phyloP scores from a whole-genome alignment of 768 basidiomycete species.

The Suillus ampliporus region DNA sequence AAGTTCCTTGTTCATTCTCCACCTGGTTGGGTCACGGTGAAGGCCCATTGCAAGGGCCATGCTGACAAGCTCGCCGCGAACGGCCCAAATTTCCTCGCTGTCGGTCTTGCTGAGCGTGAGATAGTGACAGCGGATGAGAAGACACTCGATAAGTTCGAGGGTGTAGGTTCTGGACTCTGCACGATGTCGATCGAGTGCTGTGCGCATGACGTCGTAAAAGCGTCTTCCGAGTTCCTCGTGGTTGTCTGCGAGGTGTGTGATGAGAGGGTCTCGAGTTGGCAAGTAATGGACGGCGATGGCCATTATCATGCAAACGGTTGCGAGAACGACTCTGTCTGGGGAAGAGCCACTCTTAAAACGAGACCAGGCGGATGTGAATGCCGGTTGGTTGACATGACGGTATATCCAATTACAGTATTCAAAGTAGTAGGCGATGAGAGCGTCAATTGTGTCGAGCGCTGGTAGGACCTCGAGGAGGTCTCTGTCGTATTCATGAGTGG shows the following conservation, averaged over 20 bases:
- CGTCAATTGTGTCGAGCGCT: constrained; percentile 69
- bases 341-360: constrained; percentile 72
- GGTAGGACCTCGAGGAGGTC: constrained; percentile 75
- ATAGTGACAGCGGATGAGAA: constrained; percentile 74
- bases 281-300: constrained; percentile 76
- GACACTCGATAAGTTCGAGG: constrained; percentile 77
- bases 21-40: constrained; percentile 85
- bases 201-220: constrained; percentile 73
- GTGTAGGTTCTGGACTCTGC: constrained; percentile 64
- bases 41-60: constrained; percentile 84
- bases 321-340: constrained; percentile 71
- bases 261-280: constrained; percentile 64
- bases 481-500: constrained; percentile 65
- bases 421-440: constrained; percentile 77
- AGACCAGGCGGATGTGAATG: constrained; percentile 71
- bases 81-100: constrained; percentile 81
- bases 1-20: constrained; percentile 68
- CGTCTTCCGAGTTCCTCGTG: constrained; percentile 66
- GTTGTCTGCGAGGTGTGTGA: constrained; percentile 55
- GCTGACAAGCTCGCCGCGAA: constrained; percentile 73
- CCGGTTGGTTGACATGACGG: constrained; percentile 70
- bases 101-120: constrained; percentile 75
- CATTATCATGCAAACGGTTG: constrained; percentile 77
- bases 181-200: constrained; percentile 65
- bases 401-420: constrained; percentile 91